Evolutionary conservation across 306 rosid species (phyloP).

Genomic region (Mimosa bimucronata): DNA sequence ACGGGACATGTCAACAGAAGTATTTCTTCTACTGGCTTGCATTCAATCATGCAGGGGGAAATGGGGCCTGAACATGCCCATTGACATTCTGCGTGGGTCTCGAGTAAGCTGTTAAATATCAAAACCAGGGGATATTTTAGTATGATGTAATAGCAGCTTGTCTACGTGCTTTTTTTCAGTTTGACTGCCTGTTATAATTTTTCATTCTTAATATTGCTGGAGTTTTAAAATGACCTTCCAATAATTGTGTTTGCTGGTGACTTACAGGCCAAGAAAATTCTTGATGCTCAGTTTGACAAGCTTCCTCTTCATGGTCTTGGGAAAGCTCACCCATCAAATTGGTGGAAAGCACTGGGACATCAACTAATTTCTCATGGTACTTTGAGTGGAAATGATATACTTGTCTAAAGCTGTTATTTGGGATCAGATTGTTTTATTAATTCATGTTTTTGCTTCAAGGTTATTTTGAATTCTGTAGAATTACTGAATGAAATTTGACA

Average conservation of each 20-base stretch:
- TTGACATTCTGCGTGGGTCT: slow-evolving; percentile 88
- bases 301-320: slow-evolving; percentile 97
- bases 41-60: slow-evolving; percentile 66
- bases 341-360: slow-evolving; percentile 93
- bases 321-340: slow-evolving; percentile 69
- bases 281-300: slow-evolving; percentile 69
- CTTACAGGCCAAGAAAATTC: slow-evolving; percentile 70
- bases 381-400: slow-evolving; percentile 29
- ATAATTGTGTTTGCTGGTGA: slow-evolving; percentile 43
- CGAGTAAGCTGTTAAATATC: slow-evolving; percentile 62
- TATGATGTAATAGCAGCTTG: slow-evolving; percentile 3
- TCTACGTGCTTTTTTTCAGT: background rate
- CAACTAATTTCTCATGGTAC: slow-evolving; percentile 74
- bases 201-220: slow-evolving; percentile 27
- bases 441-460: slow-evolving; percentile 30
- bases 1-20: slow-evolving; percentile 83
- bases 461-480: slow-evolving; percentile 29
- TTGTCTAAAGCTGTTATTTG: slow-evolving; percentile 20
- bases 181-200: slow-evolving; percentile 17
- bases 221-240: slow-evolving; percentile 33
- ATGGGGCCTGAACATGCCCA: slow-evolving; percentile 88
- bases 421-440: background rate
- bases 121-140: slow-evolving; percentile 17
- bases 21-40: slow-evolving; percentile 89
- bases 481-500: slow-evolving; percentile 28